Evolutionary conservation across 2,329 filamentous ascomycete species (phyloP), one percentile per base, ranked within the genome.

Genomic region (Sporothrix mexicana): DNA sequence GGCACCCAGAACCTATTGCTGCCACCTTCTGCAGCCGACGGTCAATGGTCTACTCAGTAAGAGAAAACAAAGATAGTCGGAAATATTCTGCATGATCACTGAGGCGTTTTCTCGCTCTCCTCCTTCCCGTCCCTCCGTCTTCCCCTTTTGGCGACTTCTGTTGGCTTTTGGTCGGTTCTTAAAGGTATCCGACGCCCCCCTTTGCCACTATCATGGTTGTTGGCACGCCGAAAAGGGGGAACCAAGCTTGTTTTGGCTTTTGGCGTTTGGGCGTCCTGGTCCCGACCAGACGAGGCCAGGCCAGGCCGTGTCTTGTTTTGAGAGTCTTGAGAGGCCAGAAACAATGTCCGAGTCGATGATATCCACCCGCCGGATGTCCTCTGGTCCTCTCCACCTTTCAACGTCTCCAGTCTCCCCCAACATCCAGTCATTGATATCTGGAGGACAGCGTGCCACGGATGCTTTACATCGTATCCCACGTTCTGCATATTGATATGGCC

Each of bases 391-490:
- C n/a, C n/a, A n/a, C n/a, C n/a, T n/a, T n/a, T n/a, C n/a, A 43
- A 25, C 20, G 23, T 20, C 23, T 25, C 51, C 51, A 55, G 20
- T 10, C 10, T 66, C 36, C 41, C 13, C 30, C 30, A 36, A 36
- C 30, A 36, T 36, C 30, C 30, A 36, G 30, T 36, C 30, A 36
- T 36, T 36, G 36, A 20, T 67, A 67, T 51, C 5, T 67, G 64
- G 43, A 12, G 45, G 64, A 51, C 45, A 67, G 64, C 45, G 25
- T 53, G 66, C 66, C 47, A 68, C 66, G 47, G 15, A 68, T 53
- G 66, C 47, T 53, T 10, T 68, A 17, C 66, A 53, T 68, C 25
- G 15, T 47, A 15, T 30, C 64, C 47, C 41, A 47, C 47, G 20
- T 36, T 13, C 51, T 55, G 15, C 15, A 9, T 55, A 55, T 9